A percentile compares a stretch with the other conserved stretches of the same genome.
These are phyloP conservation scores for Torrubiella hemipterigena DNA, from an alignment of 2,329 filamentous ascomycete genomes.

Conservation along the genomic window DNA sequence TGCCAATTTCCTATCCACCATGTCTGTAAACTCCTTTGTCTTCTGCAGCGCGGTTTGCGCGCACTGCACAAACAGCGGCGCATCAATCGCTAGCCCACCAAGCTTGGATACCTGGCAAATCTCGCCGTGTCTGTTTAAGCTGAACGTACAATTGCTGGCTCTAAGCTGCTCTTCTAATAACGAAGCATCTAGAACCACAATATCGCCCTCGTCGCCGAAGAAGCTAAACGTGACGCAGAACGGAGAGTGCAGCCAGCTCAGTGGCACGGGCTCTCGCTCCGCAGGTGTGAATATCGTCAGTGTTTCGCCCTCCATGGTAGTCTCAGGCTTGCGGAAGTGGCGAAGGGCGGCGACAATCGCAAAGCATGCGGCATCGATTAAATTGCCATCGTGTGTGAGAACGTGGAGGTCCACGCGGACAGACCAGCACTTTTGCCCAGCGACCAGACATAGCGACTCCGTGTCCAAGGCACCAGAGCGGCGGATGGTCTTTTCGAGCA, in stretches of 20 bases:
- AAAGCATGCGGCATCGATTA: constrained; percentile 77
- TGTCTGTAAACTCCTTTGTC: constrained; percentile 65
- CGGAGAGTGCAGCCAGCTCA: constrained; percentile 86
- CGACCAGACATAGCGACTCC: constrained; percentile 87
- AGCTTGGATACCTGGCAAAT: constrained; percentile 87
- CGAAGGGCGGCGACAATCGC: constrained; percentile 78
- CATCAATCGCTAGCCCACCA: constrained; percentile 73
- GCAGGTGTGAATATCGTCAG: constrained; percentile 74
- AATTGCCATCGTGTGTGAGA: constrained; percentile 78
- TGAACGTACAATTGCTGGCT: constrained; percentile 64
- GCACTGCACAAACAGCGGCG: constrained; percentile 64
- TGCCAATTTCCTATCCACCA: constrained; percentile 61
- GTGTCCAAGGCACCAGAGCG: constrained; percentile 88
- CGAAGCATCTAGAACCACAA: constrained; percentile 57
- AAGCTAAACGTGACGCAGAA: constrained; percentile 86
- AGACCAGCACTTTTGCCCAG: constrained; percentile 83
- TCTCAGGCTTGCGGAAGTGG: constrained; percentile 86
- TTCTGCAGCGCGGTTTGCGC: constrained; percentile 63
- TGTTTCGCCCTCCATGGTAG: constrained; percentile 70
- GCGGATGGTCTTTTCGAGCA: constrained; percentile 88
- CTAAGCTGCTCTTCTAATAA: constrained; percentile 67
- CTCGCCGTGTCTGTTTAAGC: constrained; percentile 80
- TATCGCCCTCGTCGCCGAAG: constrained; percentile 59
- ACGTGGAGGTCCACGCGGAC: constrained; percentile 87
- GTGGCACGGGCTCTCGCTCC: constrained; percentile 79